Evolutionary conservation across 2,329 filamentous ascomycete species (phyloP).

Genomic region (Scedosporium minutisporum): DNA sequence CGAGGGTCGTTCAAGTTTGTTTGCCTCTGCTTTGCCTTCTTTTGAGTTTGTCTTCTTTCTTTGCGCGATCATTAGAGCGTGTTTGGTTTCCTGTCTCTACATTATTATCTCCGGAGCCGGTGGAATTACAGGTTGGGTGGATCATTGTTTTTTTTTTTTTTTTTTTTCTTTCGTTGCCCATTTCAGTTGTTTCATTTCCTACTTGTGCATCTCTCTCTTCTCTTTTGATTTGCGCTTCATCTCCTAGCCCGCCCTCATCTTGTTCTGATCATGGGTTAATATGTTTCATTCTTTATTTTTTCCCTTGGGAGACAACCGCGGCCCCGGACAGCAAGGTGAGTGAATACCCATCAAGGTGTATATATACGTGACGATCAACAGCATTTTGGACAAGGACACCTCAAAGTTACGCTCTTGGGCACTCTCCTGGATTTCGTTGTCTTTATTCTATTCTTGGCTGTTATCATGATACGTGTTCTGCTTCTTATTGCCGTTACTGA

Average conservation of each 20-base stretch:
- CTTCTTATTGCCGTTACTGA: not conserved
- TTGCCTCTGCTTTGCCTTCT: not conserved
- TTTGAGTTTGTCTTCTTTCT: not conserved
- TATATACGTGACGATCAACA: constrained; percentile 2
- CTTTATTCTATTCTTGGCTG: not conserved
- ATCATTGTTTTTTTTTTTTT: constrained; percentile 5
- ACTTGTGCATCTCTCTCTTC: not conserved
- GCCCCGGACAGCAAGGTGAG: constrained; percentile 5
- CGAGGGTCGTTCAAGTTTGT: not conserved
- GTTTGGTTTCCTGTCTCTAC: not conserved
- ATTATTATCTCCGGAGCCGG: not conserved
- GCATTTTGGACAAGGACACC: not conserved
- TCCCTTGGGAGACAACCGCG: not conserved
- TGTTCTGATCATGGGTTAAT: not conserved
- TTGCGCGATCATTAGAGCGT: not conserved
- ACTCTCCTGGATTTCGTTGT: not conserved
- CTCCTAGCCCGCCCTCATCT: not conserved
- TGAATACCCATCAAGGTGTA: constrained; percentile 1
- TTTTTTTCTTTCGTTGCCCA: not conserved
- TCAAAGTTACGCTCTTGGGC: not conserved
- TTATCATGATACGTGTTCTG: not conserved
- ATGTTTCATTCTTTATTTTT: not conserved
- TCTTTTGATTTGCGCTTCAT: not conserved
- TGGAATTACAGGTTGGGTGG: constrained; percentile 4
- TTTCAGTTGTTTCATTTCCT: not conserved